Conservation (phyloP, 768 basidiomycete genomes). For the Mycena olivaceomarginata region DNA sequence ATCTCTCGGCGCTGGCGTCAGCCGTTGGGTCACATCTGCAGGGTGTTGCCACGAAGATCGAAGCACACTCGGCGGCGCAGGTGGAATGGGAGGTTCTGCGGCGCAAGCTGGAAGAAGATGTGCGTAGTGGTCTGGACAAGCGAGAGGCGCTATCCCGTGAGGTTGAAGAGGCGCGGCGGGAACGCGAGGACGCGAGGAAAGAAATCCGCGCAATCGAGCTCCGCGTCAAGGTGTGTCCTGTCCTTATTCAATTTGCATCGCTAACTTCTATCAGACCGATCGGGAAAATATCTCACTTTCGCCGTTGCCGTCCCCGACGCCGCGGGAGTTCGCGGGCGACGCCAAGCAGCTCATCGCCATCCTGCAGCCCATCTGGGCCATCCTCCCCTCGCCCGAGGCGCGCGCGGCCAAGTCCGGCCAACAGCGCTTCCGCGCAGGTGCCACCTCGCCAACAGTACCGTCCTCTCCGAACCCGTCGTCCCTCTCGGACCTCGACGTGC, state of each 20-base stretch:
- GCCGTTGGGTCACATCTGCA: slow-evolving; percentile 73
- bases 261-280: slow-evolving; percentile 37
- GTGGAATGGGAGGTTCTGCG: slow-evolving; percentile 68
- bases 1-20: slow-evolving; percentile 68
- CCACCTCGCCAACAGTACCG: slow-evolving; percentile 58
- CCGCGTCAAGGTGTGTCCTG: slow-evolving; percentile 59
- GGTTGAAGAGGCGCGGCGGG: slow-evolving; percentile 71
- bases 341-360: slow-evolving; percentile 74
- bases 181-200: slow-evolving; percentile 69
- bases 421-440: slow-evolving; percentile 69
- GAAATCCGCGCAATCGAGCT: slow-evolving; percentile 61
- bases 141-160: slow-evolving; percentile 69
- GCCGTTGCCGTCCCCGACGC: slow-evolving; percentile 48
- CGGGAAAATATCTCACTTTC: slow-evolving; percentile 27
- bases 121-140: slow-evolving; percentile 66
- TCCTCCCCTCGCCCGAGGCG: slow-evolving; percentile 90
- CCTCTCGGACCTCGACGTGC: slow-evolving; percentile 90
- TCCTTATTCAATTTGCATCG: neutral
- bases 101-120: slow-evolving; percentile 70
- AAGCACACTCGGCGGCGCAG: slow-evolving; percentile 63
- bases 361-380: slow-evolving; percentile 85
- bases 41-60: slow-evolving; percentile 65
- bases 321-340: slow-evolving; percentile 58
- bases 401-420: slow-evolving; percentile 79
- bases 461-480: slow-evolving; percentile 65